Percentiles rank a stretch among this genome's conserved stretches.
Evolutionary conservation across 2,329 filamentous ascomycete species (phyloP).

Genomic region (Cladosporium sp.): DNA sequence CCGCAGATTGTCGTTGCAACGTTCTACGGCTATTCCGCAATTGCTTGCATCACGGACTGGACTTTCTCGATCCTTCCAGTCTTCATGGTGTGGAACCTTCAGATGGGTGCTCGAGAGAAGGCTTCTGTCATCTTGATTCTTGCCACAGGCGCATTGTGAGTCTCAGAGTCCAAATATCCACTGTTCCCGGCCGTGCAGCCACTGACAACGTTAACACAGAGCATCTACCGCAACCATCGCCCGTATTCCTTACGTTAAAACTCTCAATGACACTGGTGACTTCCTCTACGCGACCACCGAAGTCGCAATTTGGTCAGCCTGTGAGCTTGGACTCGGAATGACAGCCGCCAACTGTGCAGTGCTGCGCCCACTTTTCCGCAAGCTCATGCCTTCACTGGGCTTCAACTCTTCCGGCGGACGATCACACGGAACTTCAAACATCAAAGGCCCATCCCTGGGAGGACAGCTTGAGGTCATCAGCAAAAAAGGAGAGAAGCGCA

Average conservation of each 20-base stretch:
- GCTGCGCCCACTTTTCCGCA: constrained; percentile 43
- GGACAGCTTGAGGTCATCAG: neutral
- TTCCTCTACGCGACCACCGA: constrained; percentile 36
- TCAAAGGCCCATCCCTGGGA: neutral
- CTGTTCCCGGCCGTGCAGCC: neutral
- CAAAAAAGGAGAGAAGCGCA: neutral
- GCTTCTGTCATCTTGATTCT: constrained; percentile 36
- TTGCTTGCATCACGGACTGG: constrained; percentile 40
- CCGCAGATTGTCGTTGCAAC: constrained; percentile 45
- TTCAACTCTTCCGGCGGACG: neutral
- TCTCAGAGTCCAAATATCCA: neutral
- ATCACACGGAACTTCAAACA: neutral
- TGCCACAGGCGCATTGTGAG: constrained; percentile 36
- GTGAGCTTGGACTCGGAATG: constrained; percentile 30
- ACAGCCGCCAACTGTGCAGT: constrained; percentile 47
- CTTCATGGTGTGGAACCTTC: constrained; percentile 38
- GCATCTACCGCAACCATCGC: constrained; percentile 18
- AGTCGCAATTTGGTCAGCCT: constrained; percentile 31
- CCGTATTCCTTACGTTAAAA: constrained; percentile 27
- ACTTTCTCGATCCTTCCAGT: constrained; percentile 38
- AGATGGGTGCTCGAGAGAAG: constrained; percentile 37
- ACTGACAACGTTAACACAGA: neutral
- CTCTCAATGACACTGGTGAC: constrained; percentile 10
- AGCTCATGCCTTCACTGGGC: neutral
- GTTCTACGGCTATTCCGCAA: constrained; percentile 27